These are phyloP conservation scores for Oryza nivara DNA, from an alignment of 176 grass and related monocot genomes.

Conservation along the genomic window DNA sequence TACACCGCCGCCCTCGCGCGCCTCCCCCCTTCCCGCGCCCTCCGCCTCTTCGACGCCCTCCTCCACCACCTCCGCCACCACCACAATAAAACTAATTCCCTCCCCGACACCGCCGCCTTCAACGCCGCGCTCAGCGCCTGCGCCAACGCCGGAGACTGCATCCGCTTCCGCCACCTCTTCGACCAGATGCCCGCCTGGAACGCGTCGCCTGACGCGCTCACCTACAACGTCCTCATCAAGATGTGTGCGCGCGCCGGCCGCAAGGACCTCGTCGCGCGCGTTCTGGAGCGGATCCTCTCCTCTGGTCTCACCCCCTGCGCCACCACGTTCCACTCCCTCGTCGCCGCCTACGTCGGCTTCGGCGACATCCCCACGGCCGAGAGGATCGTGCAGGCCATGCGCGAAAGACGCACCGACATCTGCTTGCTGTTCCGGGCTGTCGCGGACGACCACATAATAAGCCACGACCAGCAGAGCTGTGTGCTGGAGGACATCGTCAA, in stretches of 20 bases:
- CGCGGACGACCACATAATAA: background rate
- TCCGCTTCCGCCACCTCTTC: constrained; percentile 67
- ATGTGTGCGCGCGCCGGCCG: constrained; percentile 69
- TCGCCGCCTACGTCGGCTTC: constrained; percentile 83
- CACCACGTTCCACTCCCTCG: constrained; percentile 78
- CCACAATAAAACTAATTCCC: background rate
- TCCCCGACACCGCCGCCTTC: constrained; percentile 82
- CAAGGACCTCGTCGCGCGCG: constrained; percentile 59
- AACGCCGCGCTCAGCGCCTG: constrained; percentile 73
- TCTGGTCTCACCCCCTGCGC: constrained; percentile 52
- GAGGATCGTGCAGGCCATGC: constrained; percentile 83
- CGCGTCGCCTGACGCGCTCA: constrained; percentile 54
- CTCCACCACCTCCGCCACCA: constrained; percentile 34
- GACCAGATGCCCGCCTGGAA: constrained; percentile 57
- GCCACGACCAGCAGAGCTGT: constrained; percentile 1
- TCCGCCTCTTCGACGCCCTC: constrained; percentile 72
- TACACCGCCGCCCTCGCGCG: constrained; percentile 75
- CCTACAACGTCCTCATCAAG: constrained; percentile 86
- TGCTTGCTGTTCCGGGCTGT: constrained; percentile 52
- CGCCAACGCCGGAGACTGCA: constrained; percentile 63
- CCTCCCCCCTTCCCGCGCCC: constrained; percentile 50
- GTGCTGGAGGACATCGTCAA: constrained; percentile 64
- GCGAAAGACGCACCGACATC: constrained; percentile 60
- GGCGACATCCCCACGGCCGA: constrained; percentile 64
- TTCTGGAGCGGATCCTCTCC: constrained; percentile 46